Percentiles rank a stretch among this genome's conserved stretches.
Conservation (phyloP, 768 basidiomycete species). For the Holtermanniella nyarrowii region DNA sequence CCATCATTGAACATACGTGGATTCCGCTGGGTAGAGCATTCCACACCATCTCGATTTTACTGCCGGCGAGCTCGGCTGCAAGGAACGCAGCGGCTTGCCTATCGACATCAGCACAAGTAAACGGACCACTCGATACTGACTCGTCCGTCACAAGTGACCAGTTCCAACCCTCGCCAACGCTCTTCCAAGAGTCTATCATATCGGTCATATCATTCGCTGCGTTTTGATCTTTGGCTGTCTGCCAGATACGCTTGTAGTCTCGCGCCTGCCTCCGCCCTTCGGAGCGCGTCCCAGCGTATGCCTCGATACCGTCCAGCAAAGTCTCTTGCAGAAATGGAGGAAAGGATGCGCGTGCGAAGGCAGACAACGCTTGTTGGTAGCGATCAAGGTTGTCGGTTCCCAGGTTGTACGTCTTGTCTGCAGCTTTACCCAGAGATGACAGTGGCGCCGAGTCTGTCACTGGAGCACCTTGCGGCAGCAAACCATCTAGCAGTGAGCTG, state of each 20-base stretch:
- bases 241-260: constrained; percentile 11
- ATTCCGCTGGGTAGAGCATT: constrained; percentile 34
- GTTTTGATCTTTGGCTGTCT: constrained; percentile 19
- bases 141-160: constrained; percentile 31
- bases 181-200: constrained; percentile 13
- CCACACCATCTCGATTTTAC: constrained; percentile 29
- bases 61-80: constrained; percentile 10
- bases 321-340: constrained; percentile 6
- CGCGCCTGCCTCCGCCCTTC: background rate
- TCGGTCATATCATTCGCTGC: constrained; percentile 6
- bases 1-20: background rate
- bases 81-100: constrained; percentile 24
- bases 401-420: constrained; percentile 26
- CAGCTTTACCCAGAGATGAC: constrained; percentile 21
- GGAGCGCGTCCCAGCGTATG: constrained; percentile 3
- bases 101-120: background rate
- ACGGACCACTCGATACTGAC: constrained; percentile 12
- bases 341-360: constrained; percentile 19
- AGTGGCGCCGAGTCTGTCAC: constrained; percentile 6
- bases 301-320: constrained; percentile 8
- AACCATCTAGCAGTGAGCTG: background rate
- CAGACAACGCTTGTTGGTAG: constrained; percentile 8
- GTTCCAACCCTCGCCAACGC: constrained; percentile 31
- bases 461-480: background rate
- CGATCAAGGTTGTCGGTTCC: constrained; percentile 7